A percentile compares a stretch with the other conserved stretches of the same genome.
These are phyloP conservation scores for Eragrostis tef DNA, from an alignment of 202 grass and related monocot species.

Conservation along the genomic window DNA sequence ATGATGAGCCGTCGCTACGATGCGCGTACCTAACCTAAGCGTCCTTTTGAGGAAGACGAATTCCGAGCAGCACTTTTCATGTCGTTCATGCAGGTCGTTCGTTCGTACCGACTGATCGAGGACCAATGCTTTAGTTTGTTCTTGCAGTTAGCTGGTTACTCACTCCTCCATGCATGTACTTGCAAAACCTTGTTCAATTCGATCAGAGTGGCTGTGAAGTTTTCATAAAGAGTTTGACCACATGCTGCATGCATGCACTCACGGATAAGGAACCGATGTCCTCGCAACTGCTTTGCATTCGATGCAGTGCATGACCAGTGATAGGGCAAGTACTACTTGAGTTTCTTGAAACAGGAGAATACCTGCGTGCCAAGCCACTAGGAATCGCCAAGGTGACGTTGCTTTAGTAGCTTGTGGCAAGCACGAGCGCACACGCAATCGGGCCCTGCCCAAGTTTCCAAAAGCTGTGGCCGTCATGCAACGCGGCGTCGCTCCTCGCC, in stretches of 20 bases:
- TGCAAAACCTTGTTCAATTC: not conserved
- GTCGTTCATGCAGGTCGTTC: not conserved
- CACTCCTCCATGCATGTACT: conserved; percentile 24
- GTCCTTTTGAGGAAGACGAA: conserved; percentile 9
- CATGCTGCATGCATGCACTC: not conserved
- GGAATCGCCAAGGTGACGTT: not conserved
- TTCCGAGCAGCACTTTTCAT: not conserved
- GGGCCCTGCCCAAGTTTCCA: not conserved
- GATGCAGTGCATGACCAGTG: not conserved
- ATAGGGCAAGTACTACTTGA: not conserved
- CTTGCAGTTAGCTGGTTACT: conserved; percentile 29
- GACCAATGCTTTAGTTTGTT: conserved; percentile 23
- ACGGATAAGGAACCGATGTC: conserved; percentile 7
- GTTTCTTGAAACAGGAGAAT: conserved; percentile 30
- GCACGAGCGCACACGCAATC: not conserved
- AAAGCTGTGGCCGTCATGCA: not conserved
- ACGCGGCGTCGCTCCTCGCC: not conserved
- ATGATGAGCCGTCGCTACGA: conserved; percentile 24
- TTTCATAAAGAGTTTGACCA: conserved; percentile 35
- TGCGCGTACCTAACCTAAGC: conserved; percentile 28
- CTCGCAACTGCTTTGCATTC: not conserved
- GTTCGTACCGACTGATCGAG: not conserved
- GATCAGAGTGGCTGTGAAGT: conserved; percentile 7
- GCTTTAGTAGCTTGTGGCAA: not conserved
- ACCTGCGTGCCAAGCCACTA: not conserved